Evolutionary conservation across 768 basidiomycete species (phyloP), one percentile per base, ranked within the genome.

Genomic region (Pisolithus albus): DNA sequence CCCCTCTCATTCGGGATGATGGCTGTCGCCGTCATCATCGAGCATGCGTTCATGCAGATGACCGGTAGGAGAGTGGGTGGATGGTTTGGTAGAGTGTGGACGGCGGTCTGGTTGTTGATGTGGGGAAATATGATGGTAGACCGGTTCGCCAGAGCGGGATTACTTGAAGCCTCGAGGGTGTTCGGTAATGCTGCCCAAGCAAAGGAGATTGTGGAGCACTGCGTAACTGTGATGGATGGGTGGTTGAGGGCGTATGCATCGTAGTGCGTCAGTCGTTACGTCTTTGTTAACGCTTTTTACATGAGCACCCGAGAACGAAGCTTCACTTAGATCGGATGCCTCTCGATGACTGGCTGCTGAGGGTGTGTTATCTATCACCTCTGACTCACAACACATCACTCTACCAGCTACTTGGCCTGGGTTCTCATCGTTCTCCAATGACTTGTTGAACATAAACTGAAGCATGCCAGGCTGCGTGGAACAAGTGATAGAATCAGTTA

Each of bases 1-100:
- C 61, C 68, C 0, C 72, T 75, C 1, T 80, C 77, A 53, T 86
- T 84, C 59, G 54, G 82, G 30, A 65, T 79, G 62, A 81, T 76
- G 68, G 82, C 73, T 9, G 53, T 77, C 0, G 82, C 80, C 1
- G 59, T 79, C 13, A 48, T 80, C 2, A 49, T 76, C 16, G 83
- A 85, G 61, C 62, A 43, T 11, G 53, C 2, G n/a, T 70, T 57
- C 41, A 42, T 51, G 36, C 28, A 21, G 18, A 18, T 57, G 16
- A 69, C 62, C 0, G 65, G 70, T 5, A 51, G 56, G 50, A 59
- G 50, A 21, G 66, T 70, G 2, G 54, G 58, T 18, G 74, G 71
- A 3, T 48, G 52, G 32, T 16, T 30, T 7, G 72, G 72, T 16
- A 63, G 68, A 59, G 15, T 62, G 8, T 76, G 73, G 74, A 65